Percentiles rank a stretch among this genome's conserved stretches.
These are phyloP conservation scores for Cladosporium sphaerospermum DNA, from an alignment of 2,329 filamentous ascomycete species.

Conservation along the genomic window DNA sequence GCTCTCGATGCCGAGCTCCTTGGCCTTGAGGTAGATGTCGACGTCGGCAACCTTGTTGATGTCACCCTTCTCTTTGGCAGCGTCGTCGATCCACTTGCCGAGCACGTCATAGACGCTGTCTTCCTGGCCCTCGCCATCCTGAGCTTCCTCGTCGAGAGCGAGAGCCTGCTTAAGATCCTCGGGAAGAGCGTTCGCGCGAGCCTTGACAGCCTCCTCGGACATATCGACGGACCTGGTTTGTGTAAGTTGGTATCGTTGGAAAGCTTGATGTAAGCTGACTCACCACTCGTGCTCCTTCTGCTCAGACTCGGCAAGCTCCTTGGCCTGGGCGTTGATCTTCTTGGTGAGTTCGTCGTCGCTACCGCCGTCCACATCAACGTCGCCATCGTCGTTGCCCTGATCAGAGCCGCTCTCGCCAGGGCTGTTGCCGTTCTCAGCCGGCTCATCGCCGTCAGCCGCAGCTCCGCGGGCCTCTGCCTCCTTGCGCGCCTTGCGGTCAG, in stretches of 20 bases:
- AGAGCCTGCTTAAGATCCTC: slow-evolving; percentile 83
- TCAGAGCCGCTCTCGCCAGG: slow-evolving; percentile 63
- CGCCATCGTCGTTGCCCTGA: slow-evolving; percentile 59
- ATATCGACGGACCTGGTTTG: slow-evolving; percentile 67
- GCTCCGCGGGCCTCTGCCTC: slow-evolving; percentile 51
- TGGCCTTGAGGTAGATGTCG: slow-evolving; percentile 91
- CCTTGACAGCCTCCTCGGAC: slow-evolving; percentile 90
- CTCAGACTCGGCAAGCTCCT: slow-evolving; percentile 63
- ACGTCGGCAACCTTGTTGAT: slow-evolving; percentile 79
- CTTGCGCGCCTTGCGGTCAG: slow-evolving; percentile 77
- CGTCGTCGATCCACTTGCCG: slow-evolving; percentile 85
- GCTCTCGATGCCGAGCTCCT: slow-evolving; percentile 86
- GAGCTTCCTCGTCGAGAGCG: slow-evolving; percentile 62
- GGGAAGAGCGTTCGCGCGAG: slow-evolving; percentile 88
- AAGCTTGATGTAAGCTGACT: not conserved
- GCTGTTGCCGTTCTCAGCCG: slow-evolving; percentile 51
- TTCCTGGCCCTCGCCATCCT: slow-evolving; percentile 73
- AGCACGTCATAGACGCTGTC: slow-evolving; percentile 81
- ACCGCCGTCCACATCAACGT: slow-evolving; percentile 60
- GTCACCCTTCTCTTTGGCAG: slow-evolving; percentile 61
- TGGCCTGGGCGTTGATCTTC: slow-evolving; percentile 60
- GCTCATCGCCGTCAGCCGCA: slow-evolving; percentile 44
- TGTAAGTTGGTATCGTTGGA: not conserved
- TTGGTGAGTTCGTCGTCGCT: slow-evolving; percentile 92
- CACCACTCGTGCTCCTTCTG: slow-evolving; percentile 81